Evolutionary conservation across 495 filamentous ascomycete genomes (phyloP).

Genomic region (Filosporella fistucella): DNA sequence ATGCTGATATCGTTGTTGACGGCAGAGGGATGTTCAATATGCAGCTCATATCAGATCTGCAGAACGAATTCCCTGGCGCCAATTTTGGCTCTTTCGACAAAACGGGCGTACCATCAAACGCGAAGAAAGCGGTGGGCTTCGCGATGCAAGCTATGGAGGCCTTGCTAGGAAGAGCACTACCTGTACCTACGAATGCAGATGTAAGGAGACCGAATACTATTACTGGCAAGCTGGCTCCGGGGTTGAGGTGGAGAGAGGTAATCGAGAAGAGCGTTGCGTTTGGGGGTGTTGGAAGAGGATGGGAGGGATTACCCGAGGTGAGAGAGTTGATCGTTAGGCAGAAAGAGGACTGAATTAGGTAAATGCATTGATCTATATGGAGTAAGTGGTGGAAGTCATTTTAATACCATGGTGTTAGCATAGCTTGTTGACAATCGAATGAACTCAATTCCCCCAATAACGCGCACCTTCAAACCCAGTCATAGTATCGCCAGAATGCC

Average conservation of each 20-base stretch:
- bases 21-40: slow-evolving; percentile 24
- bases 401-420: no score
- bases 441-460: no score
- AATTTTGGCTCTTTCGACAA: slow-evolving; percentile 21
- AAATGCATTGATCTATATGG: no score
- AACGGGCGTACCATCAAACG: slow-evolving; percentile 24
- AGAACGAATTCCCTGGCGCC: slow-evolving; percentile 21
- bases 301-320: slow-evolving; percentile 26
- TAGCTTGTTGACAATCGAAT: no score
- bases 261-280: slow-evolving; percentile 26
- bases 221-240: slow-evolving; percentile 24
- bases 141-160: slow-evolving; percentile 28
- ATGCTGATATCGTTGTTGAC: slow-evolving; percentile 23
- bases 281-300: slow-evolving; percentile 24
- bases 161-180: slow-evolving; percentile 21
- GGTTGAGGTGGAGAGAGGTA: slow-evolving; percentile 23
- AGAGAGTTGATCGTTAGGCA: slow-evolving; percentile 25
- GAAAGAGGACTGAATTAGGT: no score
- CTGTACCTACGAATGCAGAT: slow-evolving; percentile 25
- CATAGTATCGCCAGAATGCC: no score
- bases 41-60: slow-evolving; percentile 21
- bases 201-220: slow-evolving; percentile 25
- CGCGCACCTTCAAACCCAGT: no score
- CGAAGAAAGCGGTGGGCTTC: slow-evolving; percentile 26
- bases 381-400: no score